Evolutionary conservation across 106 monocot genomes (phyloP).

Genomic region (Acanthochlamys bracteata): DNA sequence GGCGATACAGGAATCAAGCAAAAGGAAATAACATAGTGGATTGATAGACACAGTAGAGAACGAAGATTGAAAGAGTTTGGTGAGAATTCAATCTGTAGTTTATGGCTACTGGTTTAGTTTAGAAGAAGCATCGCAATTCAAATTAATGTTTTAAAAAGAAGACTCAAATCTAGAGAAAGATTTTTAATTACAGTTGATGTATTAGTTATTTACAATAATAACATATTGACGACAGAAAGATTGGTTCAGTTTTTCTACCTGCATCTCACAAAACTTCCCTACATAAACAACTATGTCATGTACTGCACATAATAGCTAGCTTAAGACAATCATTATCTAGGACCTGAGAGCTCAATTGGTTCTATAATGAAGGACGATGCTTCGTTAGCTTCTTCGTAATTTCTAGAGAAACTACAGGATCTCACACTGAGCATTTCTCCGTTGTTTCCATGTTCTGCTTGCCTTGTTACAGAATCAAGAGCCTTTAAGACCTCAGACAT

Average conservation of each 20-base stretch:
- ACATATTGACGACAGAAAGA: no score
- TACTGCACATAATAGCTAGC: no score
- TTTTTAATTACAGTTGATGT: no score
- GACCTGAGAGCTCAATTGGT: conserved; percentile 4
- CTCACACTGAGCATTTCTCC: conserved; percentile 11
- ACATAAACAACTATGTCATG: no score
- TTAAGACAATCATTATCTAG: not conserved
- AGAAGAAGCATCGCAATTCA: no score
- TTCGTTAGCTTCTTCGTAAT: conserved; percentile 41
- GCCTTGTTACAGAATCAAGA: conserved; percentile 36
- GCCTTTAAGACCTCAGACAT: conserved; percentile 74
- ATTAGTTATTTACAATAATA: no score
- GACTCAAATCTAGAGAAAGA: no score
- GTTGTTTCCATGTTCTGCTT: conserved; percentile 29
- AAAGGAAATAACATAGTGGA: not conserved
- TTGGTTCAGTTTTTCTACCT: no score
- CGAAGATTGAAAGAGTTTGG: not conserved
- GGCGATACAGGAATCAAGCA: conserved; percentile 22
- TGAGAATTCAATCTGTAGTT: no score
- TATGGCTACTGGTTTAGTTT: no score
- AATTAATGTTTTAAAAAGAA: no score
- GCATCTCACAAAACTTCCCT: no score
- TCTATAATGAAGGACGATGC: conserved; percentile 41
- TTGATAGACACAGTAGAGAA: not conserved
- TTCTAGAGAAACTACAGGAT: conserved; percentile 47